Base-by-base conservation (phyloP, 805 yeast genomes). In the Pichia exigua region DNA sequence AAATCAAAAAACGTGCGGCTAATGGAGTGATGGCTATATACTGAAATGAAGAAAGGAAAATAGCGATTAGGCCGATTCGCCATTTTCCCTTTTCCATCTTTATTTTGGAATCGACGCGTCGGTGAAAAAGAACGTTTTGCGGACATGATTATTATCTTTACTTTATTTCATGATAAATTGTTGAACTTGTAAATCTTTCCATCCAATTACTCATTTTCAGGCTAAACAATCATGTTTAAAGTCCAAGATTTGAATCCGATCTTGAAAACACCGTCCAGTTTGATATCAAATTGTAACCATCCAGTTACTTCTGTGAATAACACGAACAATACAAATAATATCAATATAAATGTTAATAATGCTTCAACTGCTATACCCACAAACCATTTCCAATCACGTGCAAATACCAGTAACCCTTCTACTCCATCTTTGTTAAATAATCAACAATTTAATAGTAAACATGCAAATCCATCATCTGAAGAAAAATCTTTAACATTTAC, bases 391-490 rank as follows among this genome's bases (percentile, higher is more conserved):
- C 44, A n/a, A n/a, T 26, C 44, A n/a, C 27, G 26, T 24, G 6
- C 32, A 24, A 15, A 6, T n/a, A 26, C 12, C 26, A 24, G 28
- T n/a, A 20, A 27, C 10, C 21, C 21, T 10, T n/a, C 26, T 11
- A 42, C 44, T 4, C 44, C 44, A 10, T 42, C 44, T 11, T 42
- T 20, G 17, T 26, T 26, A 11, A 42, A 27, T 11, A 42, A 26
- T 42, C 12, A 18, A 18, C 28, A 43, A 4, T 13, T 18, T 17
- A 41, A 30, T 11, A 15, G 11, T 20, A 48, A 42, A 28, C 20
- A 17, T 17, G 4, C 20, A n/a, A 20, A 90, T 21, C 41, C 13
- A 18, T 49, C 56, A 4, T 46, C 47, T 26, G 60, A 56, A 38
- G 65, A 63, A 6, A 55, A 59, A 32, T 44, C 50, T 1, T 51